Evolutionary conservation across 2,329 filamentous ascomycete genomes (phyloP).

Genomic region (Xylariales sp.): DNA sequence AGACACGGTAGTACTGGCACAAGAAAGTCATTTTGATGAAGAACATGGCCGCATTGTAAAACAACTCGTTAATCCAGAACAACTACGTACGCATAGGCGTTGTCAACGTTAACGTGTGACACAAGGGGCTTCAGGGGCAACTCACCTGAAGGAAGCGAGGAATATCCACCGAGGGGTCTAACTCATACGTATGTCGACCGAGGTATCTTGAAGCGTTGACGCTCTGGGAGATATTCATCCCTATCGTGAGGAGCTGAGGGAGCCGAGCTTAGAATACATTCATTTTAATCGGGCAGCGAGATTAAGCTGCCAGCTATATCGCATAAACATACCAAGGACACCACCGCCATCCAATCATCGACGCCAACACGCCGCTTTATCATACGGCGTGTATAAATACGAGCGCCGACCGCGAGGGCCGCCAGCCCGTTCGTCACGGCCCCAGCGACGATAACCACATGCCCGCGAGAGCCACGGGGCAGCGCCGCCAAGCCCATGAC

Average conservation of each 20-base stretch:
- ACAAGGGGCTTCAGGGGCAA: not conserved
- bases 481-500: not conserved
- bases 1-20: slow-evolving; percentile 54
- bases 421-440: not conserved
- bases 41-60: slow-evolving; percentile 49
- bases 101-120: not conserved
- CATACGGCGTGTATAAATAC: not conserved
- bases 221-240: slow-evolving; percentile 21
- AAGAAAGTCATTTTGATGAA: slow-evolving; percentile 53
- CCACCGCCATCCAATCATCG: slow-evolving; percentile 42
- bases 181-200: slow-evolving; percentile 22
- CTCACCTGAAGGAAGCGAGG: not conserved
- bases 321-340: slow-evolving; percentile 29
- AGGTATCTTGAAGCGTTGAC: slow-evolving; percentile 16
- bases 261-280: no score
- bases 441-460: not conserved
- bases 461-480: not conserved
- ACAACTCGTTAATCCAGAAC: slow-evolving; percentile 49
- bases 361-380: not conserved
- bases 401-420: not conserved
- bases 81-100: slow-evolving; percentile 35
- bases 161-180: not conserved
- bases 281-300: no score
- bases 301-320: no score
- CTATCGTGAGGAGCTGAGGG: slow-evolving; percentile 3